Conservation (phyloP, 768 basidiomycete species). For the Chalciporus pseudorubinellus region DNA sequence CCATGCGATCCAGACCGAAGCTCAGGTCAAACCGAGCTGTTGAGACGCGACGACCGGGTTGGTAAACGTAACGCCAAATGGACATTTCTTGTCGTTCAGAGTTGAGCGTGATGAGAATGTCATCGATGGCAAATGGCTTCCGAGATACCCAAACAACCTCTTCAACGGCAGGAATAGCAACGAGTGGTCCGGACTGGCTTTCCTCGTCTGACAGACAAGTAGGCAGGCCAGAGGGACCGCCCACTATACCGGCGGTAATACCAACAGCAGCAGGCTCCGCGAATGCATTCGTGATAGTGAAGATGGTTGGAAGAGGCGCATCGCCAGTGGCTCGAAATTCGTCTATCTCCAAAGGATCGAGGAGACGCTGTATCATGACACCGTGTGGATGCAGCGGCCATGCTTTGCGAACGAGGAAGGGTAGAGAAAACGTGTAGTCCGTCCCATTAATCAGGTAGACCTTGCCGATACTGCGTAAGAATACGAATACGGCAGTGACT, state of each 20-base stretch:
- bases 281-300: constrained; percentile 74
- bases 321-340: constrained; percentile 69
- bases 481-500: constrained; percentile 69
- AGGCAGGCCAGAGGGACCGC: constrained; percentile 35
- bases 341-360: constrained; percentile 63
- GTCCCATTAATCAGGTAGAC: constrained; percentile 68
- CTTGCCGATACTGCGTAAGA: constrained; percentile 70
- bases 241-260: constrained; percentile 58
- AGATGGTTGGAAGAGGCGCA: constrained; percentile 72
- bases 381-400: constrained; percentile 81
- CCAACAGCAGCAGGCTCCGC: constrained; percentile 73
- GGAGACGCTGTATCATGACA: constrained; percentile 71
- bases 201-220: constrained; percentile 53
- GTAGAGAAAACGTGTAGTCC: constrained; percentile 76
- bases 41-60: constrained; percentile 42
- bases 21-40: constrained; percentile 54
- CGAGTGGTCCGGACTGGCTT: constrained; percentile 47
- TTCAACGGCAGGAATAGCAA: constrained; percentile 60
- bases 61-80: constrained; percentile 72
- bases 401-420: constrained; percentile 75
- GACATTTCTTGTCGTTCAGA: constrained; percentile 51
- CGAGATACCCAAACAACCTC: constrained; percentile 62
- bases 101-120: constrained; percentile 60
- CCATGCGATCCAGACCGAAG: constrained; percentile 67
- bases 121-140: constrained; percentile 39